Conservation (phyloP, 2,329 filamentous ascomycete species). For the Fusarium caatingaense region DNA sequence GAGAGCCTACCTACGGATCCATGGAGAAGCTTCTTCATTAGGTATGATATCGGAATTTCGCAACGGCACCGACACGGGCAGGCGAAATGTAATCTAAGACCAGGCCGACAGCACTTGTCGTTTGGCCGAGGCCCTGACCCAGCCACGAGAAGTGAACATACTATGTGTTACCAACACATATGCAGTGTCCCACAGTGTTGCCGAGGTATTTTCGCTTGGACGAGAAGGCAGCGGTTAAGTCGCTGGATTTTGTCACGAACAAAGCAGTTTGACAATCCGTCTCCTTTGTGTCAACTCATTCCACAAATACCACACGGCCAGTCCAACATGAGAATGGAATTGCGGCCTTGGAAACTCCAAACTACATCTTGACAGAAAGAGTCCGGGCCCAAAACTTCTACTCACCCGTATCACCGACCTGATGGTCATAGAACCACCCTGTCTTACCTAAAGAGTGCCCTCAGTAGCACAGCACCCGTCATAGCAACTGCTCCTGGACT, state of each 20-base stretch:
- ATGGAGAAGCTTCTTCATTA: not conserved
- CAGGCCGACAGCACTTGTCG: not conserved
- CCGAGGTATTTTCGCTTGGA: constrained; percentile 32
- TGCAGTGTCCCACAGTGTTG: constrained; percentile 36
- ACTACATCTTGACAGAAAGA: not conserved
- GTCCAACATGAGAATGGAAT: not conserved
- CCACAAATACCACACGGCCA: not conserved
- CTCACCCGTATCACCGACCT: constrained; percentile 22
- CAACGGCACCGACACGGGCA: not conserved
- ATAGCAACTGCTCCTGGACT: constrained; percentile 45
- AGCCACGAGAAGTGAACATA: constrained; percentile 33
- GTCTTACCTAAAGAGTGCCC: constrained; percentile 29
- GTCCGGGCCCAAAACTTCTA: constrained; percentile 6
- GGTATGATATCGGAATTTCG: not conserved
- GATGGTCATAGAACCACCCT: constrained; percentile 33
- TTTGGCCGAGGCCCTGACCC: constrained; percentile 10
- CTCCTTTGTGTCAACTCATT: not conserved
- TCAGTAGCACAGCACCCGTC: constrained; percentile 54
- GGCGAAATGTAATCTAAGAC: not conserved
- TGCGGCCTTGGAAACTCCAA: not conserved
- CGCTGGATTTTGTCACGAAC: not conserved
- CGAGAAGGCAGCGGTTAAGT: not conserved
- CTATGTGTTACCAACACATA: constrained; percentile 40
- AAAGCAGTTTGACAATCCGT: not conserved
- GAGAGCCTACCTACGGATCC: not conserved